A percentile compares a stretch with the other conserved stretches of the same genome.
Evolutionary conservation across 768 basidiomycete genomes (phyloP).

Genomic region (Phanerochaete carnosa): DNA sequence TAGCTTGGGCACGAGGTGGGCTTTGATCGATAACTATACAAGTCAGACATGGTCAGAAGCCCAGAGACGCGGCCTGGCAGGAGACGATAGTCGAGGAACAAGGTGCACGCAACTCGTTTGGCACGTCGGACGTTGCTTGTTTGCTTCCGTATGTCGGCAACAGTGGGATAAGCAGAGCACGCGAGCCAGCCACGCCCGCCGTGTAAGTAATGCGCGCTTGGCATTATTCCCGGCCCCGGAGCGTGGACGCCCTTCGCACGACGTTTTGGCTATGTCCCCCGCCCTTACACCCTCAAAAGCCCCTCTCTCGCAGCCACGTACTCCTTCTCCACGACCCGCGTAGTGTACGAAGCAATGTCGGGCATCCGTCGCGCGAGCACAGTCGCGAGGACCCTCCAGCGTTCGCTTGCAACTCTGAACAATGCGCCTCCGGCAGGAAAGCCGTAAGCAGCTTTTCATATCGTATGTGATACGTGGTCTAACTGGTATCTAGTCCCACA

Average conservation of each 20-base stretch:
- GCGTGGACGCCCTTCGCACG: constrained; percentile 7
- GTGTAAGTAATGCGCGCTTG: constrained; percentile 5
- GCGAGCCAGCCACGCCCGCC: neutral
- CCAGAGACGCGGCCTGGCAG: neutral
- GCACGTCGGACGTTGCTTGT: neutral
- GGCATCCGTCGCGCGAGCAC: neutral
- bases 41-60: neutral
- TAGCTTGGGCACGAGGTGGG: neutral
- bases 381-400: neutral
- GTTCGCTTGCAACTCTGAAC: constrained; percentile 40
- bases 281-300: constrained; percentile 5
- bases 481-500: constrained; percentile 20
- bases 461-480: neutral
- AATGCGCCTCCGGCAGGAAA: constrained; percentile 36
- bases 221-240: neutral
- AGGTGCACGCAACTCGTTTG: neutral
- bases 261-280: neutral
- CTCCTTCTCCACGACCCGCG: neutral
- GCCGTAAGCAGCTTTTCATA: constrained; percentile 32
- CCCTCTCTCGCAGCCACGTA: neutral
- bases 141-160: neutral
- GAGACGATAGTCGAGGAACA: neutral
- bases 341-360: constrained; percentile 1
- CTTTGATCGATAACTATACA: neutral
- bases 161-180: neutral